Conservation (phyloP, 495 filamentous ascomycete species). For the Aspergillus nanangensis region DNA sequence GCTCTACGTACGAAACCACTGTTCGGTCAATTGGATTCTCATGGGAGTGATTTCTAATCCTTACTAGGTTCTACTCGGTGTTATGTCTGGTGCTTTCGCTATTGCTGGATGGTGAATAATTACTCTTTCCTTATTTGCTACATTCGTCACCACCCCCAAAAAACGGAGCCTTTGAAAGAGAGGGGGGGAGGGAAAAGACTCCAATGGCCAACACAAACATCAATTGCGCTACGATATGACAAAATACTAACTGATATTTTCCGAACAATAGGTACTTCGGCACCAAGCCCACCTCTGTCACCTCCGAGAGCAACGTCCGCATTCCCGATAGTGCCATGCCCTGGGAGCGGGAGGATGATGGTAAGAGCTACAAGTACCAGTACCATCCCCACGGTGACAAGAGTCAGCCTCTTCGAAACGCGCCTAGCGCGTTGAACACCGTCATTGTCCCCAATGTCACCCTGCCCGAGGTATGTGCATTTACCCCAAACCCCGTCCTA, state of each 20-base stretch:
- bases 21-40: constrained; percentile 3
- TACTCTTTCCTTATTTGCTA: constrained; percentile 57
- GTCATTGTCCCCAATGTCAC: constrained; percentile 91
- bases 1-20: constrained; percentile 61
- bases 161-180: neutral
- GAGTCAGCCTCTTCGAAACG: constrained; percentile 72
- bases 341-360: constrained; percentile 67
- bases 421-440: constrained; percentile 89
- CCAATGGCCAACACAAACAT: neutral
- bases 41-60: constrained; percentile 10
- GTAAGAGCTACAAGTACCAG: constrained; percentile 72
- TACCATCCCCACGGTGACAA: constrained; percentile 89
- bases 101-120: constrained; percentile 70
- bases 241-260: constrained; percentile 14
- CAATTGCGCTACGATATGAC: neutral
- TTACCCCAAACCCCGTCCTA: neutral
- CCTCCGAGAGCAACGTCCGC: constrained; percentile 72
- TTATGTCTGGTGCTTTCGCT: constrained; percentile 86
- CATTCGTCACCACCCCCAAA: neutral
- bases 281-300: constrained; percentile 78
- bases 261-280: constrained; percentile 59
- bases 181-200: neutral
- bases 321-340: constrained; percentile 76
- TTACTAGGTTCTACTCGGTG: constrained; percentile 74
- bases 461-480: constrained; percentile 71